Conservation (phyloP, 2,329 filamentous ascomycete genomes). For the Paecilomyces formosus region DNA sequence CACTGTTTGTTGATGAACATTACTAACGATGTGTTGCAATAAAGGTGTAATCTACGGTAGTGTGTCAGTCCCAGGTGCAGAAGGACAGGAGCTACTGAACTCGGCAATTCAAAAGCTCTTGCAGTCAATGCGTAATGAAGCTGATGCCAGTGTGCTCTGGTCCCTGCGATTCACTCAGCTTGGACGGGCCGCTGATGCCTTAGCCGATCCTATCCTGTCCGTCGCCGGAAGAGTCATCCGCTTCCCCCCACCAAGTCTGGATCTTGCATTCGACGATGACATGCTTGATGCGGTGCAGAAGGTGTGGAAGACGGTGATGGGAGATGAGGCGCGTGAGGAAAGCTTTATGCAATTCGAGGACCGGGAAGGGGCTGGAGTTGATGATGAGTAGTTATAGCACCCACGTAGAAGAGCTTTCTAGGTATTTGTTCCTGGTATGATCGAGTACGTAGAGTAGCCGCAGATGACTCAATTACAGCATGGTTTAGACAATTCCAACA, state of each 20-base stretch:
- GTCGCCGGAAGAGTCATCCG: slow-evolving; percentile 43
- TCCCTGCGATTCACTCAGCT: slow-evolving; percentile 46
- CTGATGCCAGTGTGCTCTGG: slow-evolving; percentile 42
- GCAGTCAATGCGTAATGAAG: slow-evolving; percentile 19
- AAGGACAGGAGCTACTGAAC: slow-evolving; percentile 34
- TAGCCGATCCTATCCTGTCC: slow-evolving; percentile 13
- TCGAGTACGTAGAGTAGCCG: neutral
- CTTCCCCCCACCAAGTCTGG: slow-evolving; percentile 54
- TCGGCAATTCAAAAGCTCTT: slow-evolving; percentile 36
- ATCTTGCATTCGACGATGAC: slow-evolving; percentile 67
- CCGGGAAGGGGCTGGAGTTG: slow-evolving; percentile 50
- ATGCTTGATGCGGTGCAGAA: slow-evolving; percentile 59
- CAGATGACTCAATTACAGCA: neutral
- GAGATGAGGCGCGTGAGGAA: slow-evolving; percentile 41
- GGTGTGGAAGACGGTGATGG: slow-evolving; percentile 61
- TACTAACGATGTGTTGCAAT: slow-evolving; percentile 25
- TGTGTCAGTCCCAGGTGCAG: slow-evolving; percentile 27
- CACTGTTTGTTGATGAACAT: slow-evolving; percentile 8
- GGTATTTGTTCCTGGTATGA: neutral
- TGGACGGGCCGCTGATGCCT: slow-evolving; percentile 14
- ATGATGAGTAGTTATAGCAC: slow-evolving; percentile 32
- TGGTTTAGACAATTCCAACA: neutral
- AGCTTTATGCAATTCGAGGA: slow-evolving; percentile 75
- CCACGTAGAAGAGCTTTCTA: neutral
- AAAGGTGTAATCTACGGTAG: slow-evolving; percentile 54